These are phyloP conservation scores for Ogataea ganodermae DNA, from an alignment of 805 yeast genomes.

Conservation along the genomic window DNA sequence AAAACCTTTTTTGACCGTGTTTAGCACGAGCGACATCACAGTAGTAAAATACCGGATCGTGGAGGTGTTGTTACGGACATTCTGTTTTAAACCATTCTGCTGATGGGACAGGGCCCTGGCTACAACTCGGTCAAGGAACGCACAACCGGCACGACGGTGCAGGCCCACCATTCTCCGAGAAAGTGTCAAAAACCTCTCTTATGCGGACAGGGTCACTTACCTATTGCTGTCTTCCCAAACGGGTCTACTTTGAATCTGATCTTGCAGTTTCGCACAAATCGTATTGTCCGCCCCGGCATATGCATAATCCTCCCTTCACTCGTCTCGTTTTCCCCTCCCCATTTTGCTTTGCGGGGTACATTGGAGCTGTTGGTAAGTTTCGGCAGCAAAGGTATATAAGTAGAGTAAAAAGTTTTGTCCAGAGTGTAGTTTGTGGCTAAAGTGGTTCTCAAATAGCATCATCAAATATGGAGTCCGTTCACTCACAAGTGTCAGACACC, in stretches of 20 bases:
- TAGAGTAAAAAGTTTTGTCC: background rate
- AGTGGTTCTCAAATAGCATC: background rate
- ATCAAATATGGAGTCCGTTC: slow-evolving; percentile 12
- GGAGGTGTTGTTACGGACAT: background rate
- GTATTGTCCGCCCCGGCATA: background rate
- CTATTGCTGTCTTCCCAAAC: no score
- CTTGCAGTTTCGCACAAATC: no score
- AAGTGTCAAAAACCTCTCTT: no score
- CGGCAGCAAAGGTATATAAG: background rate
- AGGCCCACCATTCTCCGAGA: no score
- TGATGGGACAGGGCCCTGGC: no score
- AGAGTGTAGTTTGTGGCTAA: background rate
- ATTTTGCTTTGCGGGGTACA: background rate
- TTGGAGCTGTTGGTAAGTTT: no score
- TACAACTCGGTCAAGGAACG: no score
- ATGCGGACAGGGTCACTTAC: no score
- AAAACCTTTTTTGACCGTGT: background rate
- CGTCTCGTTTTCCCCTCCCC: background rate
- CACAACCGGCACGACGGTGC: no score
- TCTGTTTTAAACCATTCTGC: no score
- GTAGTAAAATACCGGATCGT: background rate
- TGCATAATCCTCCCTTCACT: background rate
- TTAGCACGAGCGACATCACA: background rate
- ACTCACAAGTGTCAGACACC: slow-evolving; percentile 10
- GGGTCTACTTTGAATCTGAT: background rate